Conservation (phyloP, 495 filamentous ascomycete genomes). For the Daldinia grandis region DNA sequence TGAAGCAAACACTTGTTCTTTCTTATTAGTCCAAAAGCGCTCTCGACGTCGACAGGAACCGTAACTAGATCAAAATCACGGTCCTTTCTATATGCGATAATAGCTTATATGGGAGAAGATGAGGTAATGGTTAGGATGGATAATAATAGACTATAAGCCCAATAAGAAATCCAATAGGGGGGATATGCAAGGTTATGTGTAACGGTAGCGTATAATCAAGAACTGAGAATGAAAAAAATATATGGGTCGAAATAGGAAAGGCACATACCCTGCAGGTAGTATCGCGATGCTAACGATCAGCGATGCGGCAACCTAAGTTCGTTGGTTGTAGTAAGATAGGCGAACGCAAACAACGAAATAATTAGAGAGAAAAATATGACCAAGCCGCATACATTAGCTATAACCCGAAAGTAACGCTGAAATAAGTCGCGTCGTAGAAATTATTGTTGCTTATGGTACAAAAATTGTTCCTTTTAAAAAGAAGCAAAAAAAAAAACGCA, state of each 20-base stretch:
- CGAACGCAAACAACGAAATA: constrained; percentile 17
- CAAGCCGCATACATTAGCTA: background rate
- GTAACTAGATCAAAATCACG: background rate
- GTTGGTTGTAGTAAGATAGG: constrained; percentile 9
- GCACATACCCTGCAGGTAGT: constrained; percentile 39
- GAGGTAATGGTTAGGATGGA: constrained; percentile 1
- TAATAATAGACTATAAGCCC: constrained; percentile 3
- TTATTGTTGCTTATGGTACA: background rate
- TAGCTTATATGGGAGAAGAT: background rate
- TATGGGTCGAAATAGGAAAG: constrained; percentile 18
- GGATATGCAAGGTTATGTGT: constrained; percentile 7
- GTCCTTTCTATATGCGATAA: background rate
- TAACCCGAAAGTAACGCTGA: background rate
- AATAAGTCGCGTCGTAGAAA: background rate
- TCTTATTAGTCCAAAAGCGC: constrained; percentile 8
- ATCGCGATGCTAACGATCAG: constrained; percentile 37
- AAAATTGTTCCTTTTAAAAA: no score
- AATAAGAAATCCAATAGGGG: background rate
- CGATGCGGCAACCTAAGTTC: constrained; percentile 21
- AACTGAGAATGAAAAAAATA: constrained; percentile 5
- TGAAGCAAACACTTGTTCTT: constrained; percentile 23
- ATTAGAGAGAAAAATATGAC: background rate
- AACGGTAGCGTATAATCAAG: constrained; percentile 5
- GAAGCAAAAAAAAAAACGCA: background rate
- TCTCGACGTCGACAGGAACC: background rate